Evolutionary conservation across 345 rosid genomes (phyloP).

Genomic region (sweet orange (Citrus sinensis)): DVS_A1.0 CM039168.1:26656501-26657000

Average conservation of each 20-base stretch:
- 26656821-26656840: not conserved
- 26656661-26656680: not conserved
- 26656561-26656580: not conserved
- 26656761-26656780: not conserved
- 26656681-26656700: too few species aligned
- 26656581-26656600: not conserved
- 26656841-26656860: not conserved
- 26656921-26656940: not conserved
- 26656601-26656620: not conserved
- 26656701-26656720: not conserved
- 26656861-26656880: conserved; percentile 12
- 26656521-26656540: too few species aligned
- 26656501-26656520: not conserved
- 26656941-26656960: not conserved
- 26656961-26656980: not conserved
- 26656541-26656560: not conserved
- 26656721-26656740: not conserved
- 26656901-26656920: not conserved
- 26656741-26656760: not conserved
- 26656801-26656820: not conserved
- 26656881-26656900: not conserved
- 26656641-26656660: not conserved
- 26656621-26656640: not conserved
- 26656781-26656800: not conserved
- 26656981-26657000: not conserved